Percentiles rank a stretch among this genome's conserved stretches.
These are phyloP conservation scores for Harringtonia lauricola DNA, from an alignment of 2,329 filamentous ascomycete genomes.

Conservation along the genomic window DNA sequence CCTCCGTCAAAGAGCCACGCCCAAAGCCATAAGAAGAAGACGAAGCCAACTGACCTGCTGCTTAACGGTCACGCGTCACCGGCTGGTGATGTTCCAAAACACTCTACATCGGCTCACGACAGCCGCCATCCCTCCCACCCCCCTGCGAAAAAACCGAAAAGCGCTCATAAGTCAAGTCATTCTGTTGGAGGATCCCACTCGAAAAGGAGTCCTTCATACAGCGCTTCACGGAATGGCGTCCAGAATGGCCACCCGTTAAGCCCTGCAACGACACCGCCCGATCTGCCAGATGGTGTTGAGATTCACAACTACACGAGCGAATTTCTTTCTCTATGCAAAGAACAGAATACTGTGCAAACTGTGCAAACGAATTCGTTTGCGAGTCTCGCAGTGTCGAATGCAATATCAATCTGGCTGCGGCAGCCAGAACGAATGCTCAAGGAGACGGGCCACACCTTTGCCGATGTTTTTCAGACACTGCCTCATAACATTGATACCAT, in stretches of 20 bases:
- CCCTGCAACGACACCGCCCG: constrained; percentile 65
- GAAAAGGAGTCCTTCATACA: constrained; percentile 53
- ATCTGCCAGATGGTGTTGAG: constrained; percentile 49
- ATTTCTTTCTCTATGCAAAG: constrained; percentile 65
- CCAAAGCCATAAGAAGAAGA: constrained; percentile 65
- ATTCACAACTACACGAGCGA: constrained; percentile 62
- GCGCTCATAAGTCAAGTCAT: constrained; percentile 66
- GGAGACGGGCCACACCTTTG: constrained; percentile 53
- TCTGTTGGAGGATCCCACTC: constrained; percentile 61
- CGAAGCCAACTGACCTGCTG: constrained; percentile 57
- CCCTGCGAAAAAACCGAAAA: constrained; percentile 69
- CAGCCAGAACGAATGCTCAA: constrained; percentile 57
- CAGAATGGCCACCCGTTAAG: constrained; percentile 52
- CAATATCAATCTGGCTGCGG: constrained; percentile 67
- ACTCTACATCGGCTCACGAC: constrained; percentile 13
- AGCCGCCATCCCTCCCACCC: constrained; percentile 26
- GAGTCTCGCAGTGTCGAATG: constrained; percentile 62
- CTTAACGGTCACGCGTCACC: constrained; percentile 54
- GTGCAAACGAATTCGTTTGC: constrained; percentile 67
- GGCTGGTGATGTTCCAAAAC: constrained; percentile 43
- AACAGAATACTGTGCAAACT: constrained; percentile 40
- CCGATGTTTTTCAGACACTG: constrained; percentile 56
- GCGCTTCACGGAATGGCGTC: constrained; percentile 39
- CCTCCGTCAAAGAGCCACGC: constrained; percentile 62
- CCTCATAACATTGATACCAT: constrained; percentile 31